These are phyloP conservation scores for Bassia scoparia DNA, from an alignment of 148 eudicot species.

Conservation along the genomic window DNA sequence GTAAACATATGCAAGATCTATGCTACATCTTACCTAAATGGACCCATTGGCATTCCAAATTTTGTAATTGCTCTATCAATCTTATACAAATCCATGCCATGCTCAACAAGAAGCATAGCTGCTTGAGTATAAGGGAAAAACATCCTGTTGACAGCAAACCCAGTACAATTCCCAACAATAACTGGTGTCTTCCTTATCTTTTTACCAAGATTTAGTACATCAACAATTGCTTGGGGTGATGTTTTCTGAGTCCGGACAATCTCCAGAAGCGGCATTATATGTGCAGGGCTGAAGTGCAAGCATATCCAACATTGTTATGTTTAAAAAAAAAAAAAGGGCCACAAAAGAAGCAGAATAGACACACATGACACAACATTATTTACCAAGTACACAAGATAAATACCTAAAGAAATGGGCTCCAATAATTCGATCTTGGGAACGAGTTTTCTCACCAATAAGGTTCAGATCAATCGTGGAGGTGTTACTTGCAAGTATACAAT, in stretches of 20 bases:
- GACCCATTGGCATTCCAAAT: conserved; percentile 98
- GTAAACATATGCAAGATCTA: not conserved
- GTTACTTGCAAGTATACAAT: conserved; percentile 95
- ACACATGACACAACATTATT: not conserved
- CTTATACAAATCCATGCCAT: conserved; percentile 68
- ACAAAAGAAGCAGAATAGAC: not conserved
- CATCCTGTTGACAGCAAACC: conserved; percentile 94
- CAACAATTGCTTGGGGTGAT: conserved; percentile 84
- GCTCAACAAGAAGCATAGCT: conserved; percentile 79
- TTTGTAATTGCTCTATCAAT: conserved; percentile 74
- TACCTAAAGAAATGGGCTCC: conserved; percentile 98
- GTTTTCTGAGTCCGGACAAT: conserved; percentile 88
- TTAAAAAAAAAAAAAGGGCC: conserved; percentile 1
- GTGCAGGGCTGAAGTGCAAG: conserved; percentile 70
- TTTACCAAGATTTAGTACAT: conserved; percentile 81
- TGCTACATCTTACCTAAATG: conserved; percentile 60
- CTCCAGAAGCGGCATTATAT: conserved; percentile 94
- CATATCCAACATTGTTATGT: conserved; percentile 10
- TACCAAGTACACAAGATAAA: conserved; percentile 3
- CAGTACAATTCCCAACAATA: conserved; percentile 94
- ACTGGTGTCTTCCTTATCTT: conserved; percentile 89
- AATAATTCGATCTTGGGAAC: conserved; percentile 72
- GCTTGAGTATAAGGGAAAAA: conserved; percentile 91
- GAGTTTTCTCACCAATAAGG: conserved; percentile 81
- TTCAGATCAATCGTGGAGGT: conserved; percentile 94